These are phyloP conservation scores for Xylariaceae sp. DNA, from an alignment of 2,329 filamentous ascomycete genomes.

Conservation along the genomic window DNA sequence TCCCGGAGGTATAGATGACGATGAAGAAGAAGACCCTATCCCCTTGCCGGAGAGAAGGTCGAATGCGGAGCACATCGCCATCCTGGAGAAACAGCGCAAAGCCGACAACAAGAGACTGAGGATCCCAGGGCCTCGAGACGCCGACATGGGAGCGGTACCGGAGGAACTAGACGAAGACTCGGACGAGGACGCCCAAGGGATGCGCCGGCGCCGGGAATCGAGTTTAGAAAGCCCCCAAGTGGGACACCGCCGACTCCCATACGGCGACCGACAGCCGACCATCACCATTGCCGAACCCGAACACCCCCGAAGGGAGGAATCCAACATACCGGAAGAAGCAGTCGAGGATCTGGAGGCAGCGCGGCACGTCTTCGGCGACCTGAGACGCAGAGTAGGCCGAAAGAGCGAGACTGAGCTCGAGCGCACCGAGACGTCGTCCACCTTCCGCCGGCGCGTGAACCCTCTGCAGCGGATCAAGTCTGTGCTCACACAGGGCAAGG, in stretches of 20 bases:
- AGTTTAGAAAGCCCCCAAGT: conserved; percentile 18
- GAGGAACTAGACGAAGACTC: conserved; percentile 39
- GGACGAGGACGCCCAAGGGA: conserved; percentile 24
- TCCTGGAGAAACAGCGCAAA: conserved; percentile 78
- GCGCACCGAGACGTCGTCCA: conserved; percentile 31
- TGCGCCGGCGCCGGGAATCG: conserved; percentile 30
- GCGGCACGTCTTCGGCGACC: conserved; percentile 34
- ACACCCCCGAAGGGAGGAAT: conserved; percentile 32
- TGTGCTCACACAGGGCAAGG: conserved; percentile 48
- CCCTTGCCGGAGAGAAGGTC: conserved; percentile 48
- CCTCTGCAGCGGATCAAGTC: conserved; percentile 52
- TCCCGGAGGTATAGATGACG: conserved; percentile 39
- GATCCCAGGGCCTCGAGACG: conserved; percentile 88
- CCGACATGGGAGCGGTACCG: conserved; percentile 74
- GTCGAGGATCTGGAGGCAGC: conserved; percentile 39
- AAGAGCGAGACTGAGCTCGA: conserved; percentile 34
- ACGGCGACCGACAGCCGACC: conserved; percentile 43
- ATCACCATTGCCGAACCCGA: conserved; percentile 65
- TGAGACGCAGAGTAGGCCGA: conserved; percentile 42
- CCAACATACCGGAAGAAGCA: conserved; percentile 30
- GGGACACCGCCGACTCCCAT: conserved; percentile 11
- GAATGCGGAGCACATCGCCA: conserved; percentile 78
- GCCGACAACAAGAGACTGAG: conserved; percentile 67
- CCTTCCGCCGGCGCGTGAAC: conserved; percentile 14
- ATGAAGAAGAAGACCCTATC: conserved; percentile 40